A percentile compares a stretch with the other conserved stretches of the same genome.
Evolutionary conservation across 306 rosid genomes (phyloP).

Genomic region (Ormosia emarginata): DNA sequence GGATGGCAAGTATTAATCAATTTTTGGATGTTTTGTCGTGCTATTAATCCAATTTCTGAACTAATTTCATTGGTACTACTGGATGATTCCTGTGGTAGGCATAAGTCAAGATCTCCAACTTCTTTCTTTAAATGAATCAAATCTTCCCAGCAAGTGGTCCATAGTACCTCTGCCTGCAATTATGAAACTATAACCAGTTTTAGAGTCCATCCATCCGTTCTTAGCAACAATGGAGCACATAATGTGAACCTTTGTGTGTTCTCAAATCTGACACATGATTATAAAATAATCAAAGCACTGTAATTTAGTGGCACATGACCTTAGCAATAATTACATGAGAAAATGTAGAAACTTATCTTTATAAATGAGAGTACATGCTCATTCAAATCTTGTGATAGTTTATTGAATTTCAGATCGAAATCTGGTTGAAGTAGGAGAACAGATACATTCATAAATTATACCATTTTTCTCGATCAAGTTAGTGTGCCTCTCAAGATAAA

Average conservation of each 20-base stretch:
- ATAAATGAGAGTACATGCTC: not conserved
- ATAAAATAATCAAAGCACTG: constrained; percentile 5
- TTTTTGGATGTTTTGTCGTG: constrained; percentile 41
- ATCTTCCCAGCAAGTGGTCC: constrained; percentile 61
- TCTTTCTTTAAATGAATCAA: constrained; percentile 50
- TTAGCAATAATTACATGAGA: not conserved
- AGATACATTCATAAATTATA: not conserved
- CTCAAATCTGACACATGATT: not conserved
- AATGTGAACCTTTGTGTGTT: not conserved
- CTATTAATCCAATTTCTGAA: constrained; percentile 32
- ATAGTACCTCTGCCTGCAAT: constrained; percentile 69
- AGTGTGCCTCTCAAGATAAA: not conserved
- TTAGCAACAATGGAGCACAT: not conserved
- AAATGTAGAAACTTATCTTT: not conserved
- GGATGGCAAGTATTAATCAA: constrained; percentile 44
- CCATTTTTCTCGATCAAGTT: not conserved
- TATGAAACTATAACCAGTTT: constrained; percentile 33
- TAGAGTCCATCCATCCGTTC: constrained; percentile 18
- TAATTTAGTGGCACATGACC: not conserved
- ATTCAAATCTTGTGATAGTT: not conserved
- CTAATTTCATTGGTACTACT: constrained; percentile 27
- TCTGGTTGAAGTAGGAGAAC: not conserved
- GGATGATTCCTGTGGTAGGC: constrained; percentile 40
- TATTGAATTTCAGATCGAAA: not conserved
- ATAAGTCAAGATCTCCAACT: constrained; percentile 33